Conservation (phyloP, 441 rosid genomes). For the Bruguiera hainesii region DNA sequence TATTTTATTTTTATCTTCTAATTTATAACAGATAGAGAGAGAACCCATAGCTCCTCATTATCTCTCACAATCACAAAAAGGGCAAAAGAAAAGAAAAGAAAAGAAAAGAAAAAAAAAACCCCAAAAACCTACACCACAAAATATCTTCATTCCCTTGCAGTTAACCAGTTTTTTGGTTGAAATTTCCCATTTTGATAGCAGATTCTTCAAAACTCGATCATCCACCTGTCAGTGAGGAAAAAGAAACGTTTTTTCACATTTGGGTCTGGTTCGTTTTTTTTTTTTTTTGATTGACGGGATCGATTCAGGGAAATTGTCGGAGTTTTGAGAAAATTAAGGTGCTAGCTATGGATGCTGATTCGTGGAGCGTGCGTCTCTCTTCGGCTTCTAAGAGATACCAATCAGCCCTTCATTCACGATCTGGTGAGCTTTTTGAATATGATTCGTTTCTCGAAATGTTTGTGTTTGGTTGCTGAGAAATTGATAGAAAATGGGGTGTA, state of each 20-base stretch:
- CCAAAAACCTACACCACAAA: slow-evolving; percentile 4
- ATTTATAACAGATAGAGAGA: neutral
- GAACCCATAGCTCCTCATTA: neutral
- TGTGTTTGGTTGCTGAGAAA: slow-evolving; percentile 17
- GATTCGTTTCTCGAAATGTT: neutral
- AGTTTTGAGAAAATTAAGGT: slow-evolving; percentile 3
- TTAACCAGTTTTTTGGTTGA: neutral
- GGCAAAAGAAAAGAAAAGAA: no score
- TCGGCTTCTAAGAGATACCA: slow-evolving; percentile 74
- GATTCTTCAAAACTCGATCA: slow-evolving; percentile 12
- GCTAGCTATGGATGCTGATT: slow-evolving; percentile 80
- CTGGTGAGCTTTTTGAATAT: slow-evolving; percentile 45
- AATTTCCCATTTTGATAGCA: neutral
- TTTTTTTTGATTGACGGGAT: neutral
- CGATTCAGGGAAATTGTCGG: slow-evolving; percentile 7
- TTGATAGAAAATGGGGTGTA: slow-evolving; percentile 1
- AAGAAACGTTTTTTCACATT: neutral
- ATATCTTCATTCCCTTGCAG: slow-evolving; percentile 15
- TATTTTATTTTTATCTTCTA: no score
- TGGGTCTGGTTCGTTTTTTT: neutral
- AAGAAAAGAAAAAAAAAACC: no score
- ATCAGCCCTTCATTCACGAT: slow-evolving; percentile 74
- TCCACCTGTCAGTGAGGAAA: neutral
- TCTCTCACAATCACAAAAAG: neutral
- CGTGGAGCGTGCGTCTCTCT: slow-evolving; percentile 84